Evolutionary conservation across 257 asterid genomes (phyloP).

Genomic region (Ehretia macrophylla): DNA sequence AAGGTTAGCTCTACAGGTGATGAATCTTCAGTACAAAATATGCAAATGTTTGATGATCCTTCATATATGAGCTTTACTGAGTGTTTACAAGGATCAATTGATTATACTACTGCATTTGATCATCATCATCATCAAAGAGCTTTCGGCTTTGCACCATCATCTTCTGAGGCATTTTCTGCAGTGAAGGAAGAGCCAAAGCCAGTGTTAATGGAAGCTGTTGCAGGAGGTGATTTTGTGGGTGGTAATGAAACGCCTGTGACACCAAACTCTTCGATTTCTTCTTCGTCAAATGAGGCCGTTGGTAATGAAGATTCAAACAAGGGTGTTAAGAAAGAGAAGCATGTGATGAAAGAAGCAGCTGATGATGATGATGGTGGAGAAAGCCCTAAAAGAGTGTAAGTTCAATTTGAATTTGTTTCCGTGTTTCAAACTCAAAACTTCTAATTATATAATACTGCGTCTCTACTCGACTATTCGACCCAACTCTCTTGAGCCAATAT

Average conservation of each 20-base stretch:
- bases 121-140: too few relatives aligned
- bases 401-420: not conserved
- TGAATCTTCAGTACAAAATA: constrained; percentile 18
- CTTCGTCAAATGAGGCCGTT: constrained; percentile 53
- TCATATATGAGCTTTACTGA: constrained; percentile 31
- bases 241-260: constrained; percentile 33
- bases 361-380: constrained; percentile 41
- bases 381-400: constrained; percentile 55
- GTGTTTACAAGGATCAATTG: constrained; percentile 3
- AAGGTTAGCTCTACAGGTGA: constrained; percentile 22
- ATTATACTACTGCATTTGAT: not conserved
- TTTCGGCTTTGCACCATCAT: not conserved
- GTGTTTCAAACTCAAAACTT: not conserved
- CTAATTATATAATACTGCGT: not conserved
- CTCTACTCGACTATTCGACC: too few relatives aligned
- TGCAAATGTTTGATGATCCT: constrained; percentile 44
- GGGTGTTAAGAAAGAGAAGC: constrained; percentile 29
- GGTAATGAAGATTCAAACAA: constrained; percentile 42
- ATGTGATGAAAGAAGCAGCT: constrained; percentile 19
- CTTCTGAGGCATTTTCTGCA: constrained; percentile 2
- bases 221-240: too few relatives aligned
- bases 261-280: constrained; percentile 61
- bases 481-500: too few relatives aligned
- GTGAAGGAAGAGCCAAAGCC: constrained; percentile 22
- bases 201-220: constrained; percentile 13